Conservation (phyloP, 2,329 filamentous ascomycete genomes). For the Herpotrichia juniperi region DNA sequence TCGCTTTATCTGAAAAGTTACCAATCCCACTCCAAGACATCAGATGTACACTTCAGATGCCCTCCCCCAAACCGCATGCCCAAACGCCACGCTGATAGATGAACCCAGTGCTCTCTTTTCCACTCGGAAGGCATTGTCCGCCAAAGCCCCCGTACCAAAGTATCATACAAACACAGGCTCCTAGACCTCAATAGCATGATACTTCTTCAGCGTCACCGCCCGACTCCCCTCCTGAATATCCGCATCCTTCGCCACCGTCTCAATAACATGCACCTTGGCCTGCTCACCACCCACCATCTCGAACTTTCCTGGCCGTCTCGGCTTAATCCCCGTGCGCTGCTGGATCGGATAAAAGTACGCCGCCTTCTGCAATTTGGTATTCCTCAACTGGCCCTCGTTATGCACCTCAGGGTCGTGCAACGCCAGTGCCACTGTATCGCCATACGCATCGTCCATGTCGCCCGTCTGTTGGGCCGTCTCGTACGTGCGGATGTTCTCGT, state of each 20-base stretch:
- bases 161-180: not conserved
- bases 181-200: constrained; percentile 38
- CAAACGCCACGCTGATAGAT: constrained; percentile 5
- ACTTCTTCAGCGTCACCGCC: constrained; percentile 50
- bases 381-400: constrained; percentile 40
- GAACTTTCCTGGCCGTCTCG: constrained; percentile 49
- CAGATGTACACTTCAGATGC: not conserved
- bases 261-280: constrained; percentile 59
- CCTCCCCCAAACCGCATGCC: not conserved
- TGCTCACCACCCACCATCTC: constrained; percentile 48
- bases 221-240: constrained; percentile 57
- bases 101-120: too few relatives aligned
- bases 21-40: too few relatives aligned
- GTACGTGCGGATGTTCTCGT: constrained; percentile 64
- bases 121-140: too few relatives aligned
- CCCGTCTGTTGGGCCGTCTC: constrained; percentile 62
- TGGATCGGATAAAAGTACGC: constrained; percentile 69
- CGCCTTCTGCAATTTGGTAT: constrained; percentile 52
- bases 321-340: constrained; percentile 60
- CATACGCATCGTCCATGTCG: constrained; percentile 59
- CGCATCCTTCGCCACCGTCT: constrained; percentile 58
- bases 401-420: constrained; percentile 60
- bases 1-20: too few relatives aligned
- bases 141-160: too few relatives aligned
- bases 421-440: constrained; percentile 62